Base-by-base conservation (phyloP, 306 rosid species). In the Casuarina cunninghamiana region DNA sequence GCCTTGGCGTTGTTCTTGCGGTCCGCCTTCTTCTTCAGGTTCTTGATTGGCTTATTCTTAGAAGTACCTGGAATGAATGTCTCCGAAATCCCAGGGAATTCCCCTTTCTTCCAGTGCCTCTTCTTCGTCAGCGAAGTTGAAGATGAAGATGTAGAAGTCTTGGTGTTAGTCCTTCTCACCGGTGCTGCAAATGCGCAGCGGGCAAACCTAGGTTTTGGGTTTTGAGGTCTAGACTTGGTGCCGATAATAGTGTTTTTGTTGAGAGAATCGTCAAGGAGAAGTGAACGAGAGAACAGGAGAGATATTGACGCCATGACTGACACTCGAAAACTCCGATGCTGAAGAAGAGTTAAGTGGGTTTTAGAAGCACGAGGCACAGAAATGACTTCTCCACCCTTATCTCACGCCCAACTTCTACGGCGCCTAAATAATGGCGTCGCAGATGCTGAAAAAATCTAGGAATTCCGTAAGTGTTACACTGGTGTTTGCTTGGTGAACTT, bases 31-130 rank as follows among this genome's bases (percentile, higher is more conserved):
- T 87, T 93, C 90, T 96, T 96, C 41, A 96, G 26, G 63, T 90
- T 93, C 85, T 95, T 96, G 9, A 96, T 50, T 4, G 99, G 94
- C 5, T 63, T 12, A 48, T 53, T 96, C 90, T 77, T 90, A 49
- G 75, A 57, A 71, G 48, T 66, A 53, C 79, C 80, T 21, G 82
- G 80, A 7, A 58, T 13, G 16, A 86, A 77, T 10, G 83, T 80
- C 70, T 91, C 88, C 0, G 96, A 84, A 58, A 82, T 53, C 5
- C 93, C 98, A 0, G 97, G 99, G 72, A 83, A 93, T 63, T 93
- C 98, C 0, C 96, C 98, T 72, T 84, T 76, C 75, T 96, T 96
- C 99, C 99, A 93, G 75, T 86, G 97, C 60, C 74, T 85, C 87
- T 90, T 93, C 75, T 86, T 93, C 38, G 82, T 67, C 17, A 65